Conservation (phyloP, 1,139 yeast genomes). For the Debaryomyces coudertii region DNA sequence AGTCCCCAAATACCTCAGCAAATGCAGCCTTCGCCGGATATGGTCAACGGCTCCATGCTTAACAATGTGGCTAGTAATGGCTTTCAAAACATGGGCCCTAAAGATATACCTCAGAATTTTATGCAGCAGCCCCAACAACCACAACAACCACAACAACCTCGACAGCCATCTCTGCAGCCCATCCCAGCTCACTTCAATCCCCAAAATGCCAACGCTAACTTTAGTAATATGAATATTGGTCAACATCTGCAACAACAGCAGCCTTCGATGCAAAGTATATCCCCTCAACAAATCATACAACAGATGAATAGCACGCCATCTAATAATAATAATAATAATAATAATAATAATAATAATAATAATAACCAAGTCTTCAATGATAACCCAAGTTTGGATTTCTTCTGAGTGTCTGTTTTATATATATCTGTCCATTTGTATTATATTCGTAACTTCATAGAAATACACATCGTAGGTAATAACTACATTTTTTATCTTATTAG, state of each 20-base stretch:
- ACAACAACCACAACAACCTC: slow-evolving; percentile 5
- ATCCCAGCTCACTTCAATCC: not conserved
- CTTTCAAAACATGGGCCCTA: slow-evolving; percentile 6
- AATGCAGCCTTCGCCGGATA: slow-evolving; percentile 6
- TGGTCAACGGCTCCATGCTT: not conserved
- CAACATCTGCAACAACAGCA: slow-evolving; percentile 16
- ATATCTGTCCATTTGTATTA: not conserved
- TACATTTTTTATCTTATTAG: not conserved
- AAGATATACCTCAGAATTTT: slow-evolving; percentile 1
- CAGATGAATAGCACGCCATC: slow-evolving; percentile 25
- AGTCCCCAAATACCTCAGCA: slow-evolving; percentile 6
- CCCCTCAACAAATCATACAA: slow-evolving; percentile 46
- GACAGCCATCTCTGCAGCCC: slow-evolving; percentile 10
- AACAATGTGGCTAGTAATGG: not conserved
- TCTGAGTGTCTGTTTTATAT: slow-evolving; percentile 12
- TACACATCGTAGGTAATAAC: not conserved
- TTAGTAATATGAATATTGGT: slow-evolving; percentile 3
- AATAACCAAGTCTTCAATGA: slow-evolving; percentile 12
- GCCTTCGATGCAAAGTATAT: slow-evolving; percentile 26
- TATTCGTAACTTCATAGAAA: slow-evolving; percentile 4
- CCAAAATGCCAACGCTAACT: slow-evolving; percentile 1
- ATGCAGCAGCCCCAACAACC: slow-evolving; percentile 5
- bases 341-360: slow-evolving; percentile 16
- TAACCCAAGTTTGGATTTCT: slow-evolving; percentile 19
- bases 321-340: slow-evolving; percentile 14